Evolutionary conservation across 495 filamentous ascomycete species (phyloP), one percentile per base, ranked within the genome.

Genomic region (Hyphodiscus hymeniophilus): DNA sequence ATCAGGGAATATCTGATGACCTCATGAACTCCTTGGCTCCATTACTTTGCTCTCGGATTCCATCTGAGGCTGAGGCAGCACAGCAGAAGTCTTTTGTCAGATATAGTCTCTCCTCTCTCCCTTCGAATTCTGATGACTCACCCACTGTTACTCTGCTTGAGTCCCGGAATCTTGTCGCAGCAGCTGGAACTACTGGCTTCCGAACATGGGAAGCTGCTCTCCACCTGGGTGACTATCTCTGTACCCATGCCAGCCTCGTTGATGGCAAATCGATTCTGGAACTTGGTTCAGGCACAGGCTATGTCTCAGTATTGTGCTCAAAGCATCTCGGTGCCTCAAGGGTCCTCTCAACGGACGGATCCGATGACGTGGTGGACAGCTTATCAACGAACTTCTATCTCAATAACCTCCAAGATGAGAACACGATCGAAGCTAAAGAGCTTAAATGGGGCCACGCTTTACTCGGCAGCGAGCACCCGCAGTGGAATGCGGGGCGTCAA

Each of bases 161-260:
- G 66, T 81, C 84, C 10, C 79, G 83, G 3, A 73, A 74, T 22
- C 61, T 95, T 1, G 78, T 97, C 34, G 80, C 86, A 7, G 77
- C 79, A 0, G 66, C 72, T 5, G 87, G 86, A 3, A 94, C 86
- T 2, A 96, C 91, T 0, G 91, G 91, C 0, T 70, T 88, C 22
- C 79, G 91, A 10, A 97, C 91, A 4, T 97, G 91, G 91, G 91
- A 95, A 66, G 91, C 91, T 3, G 80, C 88, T 0, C 65, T 97
- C n/a, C 84, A 89, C 59, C 72, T 96, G 0, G 87, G 81, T 0
- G 75, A 85, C 17, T 94, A 81, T 53, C 79, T 92, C 26, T 67
- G 75, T 10, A 65, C 69, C 0, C 41, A 59, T 20, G 7, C 46
- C 4, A 28, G 11, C 4, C 54, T 67, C 15, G 61, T 92, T 10